Percentiles rank a stretch among this genome's conserved stretches.
Conservation (phyloP, 768 basidiomycete species). For the Cystofilobasidium bisporidii region DNA sequence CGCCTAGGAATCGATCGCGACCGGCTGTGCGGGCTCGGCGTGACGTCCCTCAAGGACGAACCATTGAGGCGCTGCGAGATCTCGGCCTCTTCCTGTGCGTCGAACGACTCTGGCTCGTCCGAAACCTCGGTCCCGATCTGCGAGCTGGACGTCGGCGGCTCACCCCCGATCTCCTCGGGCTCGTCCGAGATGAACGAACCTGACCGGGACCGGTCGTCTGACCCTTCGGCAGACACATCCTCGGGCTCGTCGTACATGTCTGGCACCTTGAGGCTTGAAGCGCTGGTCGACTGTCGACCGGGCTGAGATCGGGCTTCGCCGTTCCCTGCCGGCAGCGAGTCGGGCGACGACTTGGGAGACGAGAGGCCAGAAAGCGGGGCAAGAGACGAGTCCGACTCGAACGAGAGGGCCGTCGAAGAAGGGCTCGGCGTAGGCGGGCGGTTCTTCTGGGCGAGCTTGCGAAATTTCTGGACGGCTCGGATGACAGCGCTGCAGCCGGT, state of each 20-base stretch:
- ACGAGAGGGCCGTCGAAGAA: constrained; percentile 29
- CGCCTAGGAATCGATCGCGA: neutral
- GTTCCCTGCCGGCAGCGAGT: neutral
- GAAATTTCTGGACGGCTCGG: constrained; percentile 38
- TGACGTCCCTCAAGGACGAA: neutral
- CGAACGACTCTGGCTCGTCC: constrained; percentile 23
- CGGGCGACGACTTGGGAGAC: constrained; percentile 5
- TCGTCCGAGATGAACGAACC: constrained; percentile 2
- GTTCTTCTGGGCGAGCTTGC: neutral
- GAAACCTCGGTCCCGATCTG: constrained; percentile 5
- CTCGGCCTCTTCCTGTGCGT: neutral
- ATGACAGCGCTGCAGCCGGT: constrained; percentile 34
- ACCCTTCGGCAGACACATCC: neutral
- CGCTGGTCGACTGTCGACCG: neutral
- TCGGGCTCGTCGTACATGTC: constrained; percentile 3
- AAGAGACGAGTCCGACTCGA: neutral
- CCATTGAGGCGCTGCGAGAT: neutral
- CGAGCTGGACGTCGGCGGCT: neutral
- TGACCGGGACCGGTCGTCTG: neutral
- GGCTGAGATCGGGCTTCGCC: neutral
- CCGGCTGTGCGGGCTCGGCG: neutral
- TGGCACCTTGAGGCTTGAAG: neutral
- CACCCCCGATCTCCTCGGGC: constrained; percentile 5
- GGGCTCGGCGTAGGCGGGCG: constrained; percentile 10
- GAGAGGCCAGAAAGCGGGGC: neutral